Evolutionary conservation across 2,329 filamentous ascomycete species (phyloP).

Genomic region (Tolypocladium album): DNA sequence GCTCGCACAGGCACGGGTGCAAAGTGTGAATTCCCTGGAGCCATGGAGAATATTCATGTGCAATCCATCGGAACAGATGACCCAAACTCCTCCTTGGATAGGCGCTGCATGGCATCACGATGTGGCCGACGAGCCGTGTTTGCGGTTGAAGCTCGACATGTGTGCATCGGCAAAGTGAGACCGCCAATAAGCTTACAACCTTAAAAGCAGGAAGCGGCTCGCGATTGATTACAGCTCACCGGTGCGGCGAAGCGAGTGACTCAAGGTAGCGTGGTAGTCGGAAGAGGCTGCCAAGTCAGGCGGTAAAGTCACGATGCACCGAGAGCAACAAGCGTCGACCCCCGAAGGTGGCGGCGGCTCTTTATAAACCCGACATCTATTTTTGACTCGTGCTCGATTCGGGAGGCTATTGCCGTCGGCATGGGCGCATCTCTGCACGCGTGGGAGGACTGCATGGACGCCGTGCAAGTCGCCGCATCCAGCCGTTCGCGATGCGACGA

Average conservation of each 20-base stretch:
- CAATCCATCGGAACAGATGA: neutral
- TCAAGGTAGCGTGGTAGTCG: neutral
- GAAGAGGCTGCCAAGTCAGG: neutral
- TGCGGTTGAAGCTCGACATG: neutral
- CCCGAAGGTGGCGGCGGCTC: neutral
- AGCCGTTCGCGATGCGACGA: neutral
- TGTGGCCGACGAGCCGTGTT: neutral
- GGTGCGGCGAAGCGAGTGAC: neutral
- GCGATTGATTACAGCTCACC: neutral
- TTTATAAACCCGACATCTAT: neutral
- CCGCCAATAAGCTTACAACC: neutral
- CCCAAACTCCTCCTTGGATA: neutral
- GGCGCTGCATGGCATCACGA: neutral
- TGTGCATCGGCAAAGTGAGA: neutral
- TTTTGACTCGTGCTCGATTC: too few relatives aligned
- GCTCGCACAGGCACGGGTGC: neutral
- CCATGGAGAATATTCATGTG: neutral
- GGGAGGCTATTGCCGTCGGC: neutral
- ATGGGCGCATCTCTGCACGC: neutral
- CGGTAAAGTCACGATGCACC: neutral
- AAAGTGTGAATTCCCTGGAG: neutral
- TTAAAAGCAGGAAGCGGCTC: neutral
- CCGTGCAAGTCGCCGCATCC: neutral
- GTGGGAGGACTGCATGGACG: neutral
- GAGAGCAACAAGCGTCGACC: neutral